Conservation (phyloP, 352 stramenopile species). For the Globisporangium radiosum region DNA sequence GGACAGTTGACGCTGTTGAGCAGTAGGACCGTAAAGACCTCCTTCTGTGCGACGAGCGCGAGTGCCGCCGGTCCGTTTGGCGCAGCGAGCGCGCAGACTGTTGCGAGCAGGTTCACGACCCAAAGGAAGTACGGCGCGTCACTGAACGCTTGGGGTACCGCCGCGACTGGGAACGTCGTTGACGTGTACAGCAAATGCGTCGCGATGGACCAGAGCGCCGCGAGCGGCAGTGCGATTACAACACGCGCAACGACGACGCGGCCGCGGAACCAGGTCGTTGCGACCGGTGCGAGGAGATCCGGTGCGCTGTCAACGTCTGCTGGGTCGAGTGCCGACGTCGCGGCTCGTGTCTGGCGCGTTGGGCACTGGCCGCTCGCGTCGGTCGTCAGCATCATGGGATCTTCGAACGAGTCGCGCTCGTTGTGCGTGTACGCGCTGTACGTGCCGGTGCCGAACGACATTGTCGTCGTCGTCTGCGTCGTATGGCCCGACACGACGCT, state of each 20-base stretch:
- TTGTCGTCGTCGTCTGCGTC: constrained; percentile 21
- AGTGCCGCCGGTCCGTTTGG: constrained; percentile 22
- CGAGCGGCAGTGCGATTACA: constrained; percentile 15
- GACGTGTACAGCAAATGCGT: constrained; percentile 16
- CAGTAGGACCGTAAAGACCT: constrained; percentile 29
- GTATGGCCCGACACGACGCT: constrained; percentile 21
- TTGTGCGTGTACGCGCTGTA: constrained; percentile 15
- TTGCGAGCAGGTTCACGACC: constrained; percentile 25
- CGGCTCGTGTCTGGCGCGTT: neutral
- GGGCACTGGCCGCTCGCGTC: constrained; percentile 6
- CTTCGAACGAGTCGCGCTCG: constrained; percentile 28
- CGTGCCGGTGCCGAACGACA: constrained; percentile 17
- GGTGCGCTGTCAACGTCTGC: constrained; percentile 21
- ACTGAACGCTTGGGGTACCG: constrained; percentile 19
- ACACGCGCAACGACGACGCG: constrained; percentile 20
- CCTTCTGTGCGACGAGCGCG: constrained; percentile 31
- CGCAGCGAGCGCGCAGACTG: constrained; percentile 24
- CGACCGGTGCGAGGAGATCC: constrained; percentile 20
- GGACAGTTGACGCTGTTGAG: constrained; percentile 39
- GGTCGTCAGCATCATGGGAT: constrained; percentile 17
- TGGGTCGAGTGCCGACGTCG: constrained; percentile 19
- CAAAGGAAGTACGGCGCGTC: constrained; percentile 33
- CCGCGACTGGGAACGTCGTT: constrained; percentile 25
- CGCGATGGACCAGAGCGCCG: constrained; percentile 25
- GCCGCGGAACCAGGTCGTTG: constrained; percentile 18